These are phyloP conservation scores for Trametes cingulata DNA, from an alignment of 768 basidiomycete species.

Conservation along the genomic window DNA sequence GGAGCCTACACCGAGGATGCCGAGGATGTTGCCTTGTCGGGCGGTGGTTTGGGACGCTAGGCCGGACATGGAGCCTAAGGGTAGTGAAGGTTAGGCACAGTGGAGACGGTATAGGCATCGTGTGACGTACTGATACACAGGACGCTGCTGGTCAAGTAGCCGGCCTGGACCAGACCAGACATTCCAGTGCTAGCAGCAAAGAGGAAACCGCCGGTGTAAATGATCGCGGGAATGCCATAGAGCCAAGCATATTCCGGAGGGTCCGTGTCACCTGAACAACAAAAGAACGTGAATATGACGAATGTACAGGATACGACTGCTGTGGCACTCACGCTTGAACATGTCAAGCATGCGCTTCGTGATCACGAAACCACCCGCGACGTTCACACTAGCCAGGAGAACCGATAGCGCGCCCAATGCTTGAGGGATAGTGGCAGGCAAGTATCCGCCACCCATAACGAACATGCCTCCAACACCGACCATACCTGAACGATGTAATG, in stretches of 20 bases:
- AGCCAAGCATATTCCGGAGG: conserved; percentile 89
- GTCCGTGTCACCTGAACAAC: conserved; percentile 75
- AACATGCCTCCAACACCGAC: conserved; percentile 86
- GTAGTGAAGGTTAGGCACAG: neutral
- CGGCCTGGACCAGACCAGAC: conserved; percentile 85
- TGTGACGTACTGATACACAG: conserved; percentile 69
- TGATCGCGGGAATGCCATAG: conserved; percentile 74
- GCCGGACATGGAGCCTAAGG: conserved; percentile 73
- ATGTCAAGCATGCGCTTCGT: conserved; percentile 93
- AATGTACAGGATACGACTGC: neutral
- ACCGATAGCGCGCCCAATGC: conserved; percentile 78
- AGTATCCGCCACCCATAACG: conserved; percentile 86
- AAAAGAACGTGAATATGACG: neutral
- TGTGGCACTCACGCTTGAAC: conserved; percentile 70
- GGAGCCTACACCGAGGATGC: conserved; percentile 80
- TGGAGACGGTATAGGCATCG: too few species aligned
- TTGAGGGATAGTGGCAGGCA: conserved; percentile 82
- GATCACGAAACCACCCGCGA: conserved; percentile 85
- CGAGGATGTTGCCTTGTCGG: conserved; percentile 86
- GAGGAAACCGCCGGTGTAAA: conserved; percentile 83
- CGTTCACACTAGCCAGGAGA: conserved; percentile 85
- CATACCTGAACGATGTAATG: conserved; percentile 45
- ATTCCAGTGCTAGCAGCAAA: conserved; percentile 82
- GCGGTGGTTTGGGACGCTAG: conserved; percentile 80
- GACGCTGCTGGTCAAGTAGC: conserved; percentile 82